phyloP scores from a whole-genome alignment of 768 basidiomycete genomes.

The Pleurotus tuber-regium region DNA sequence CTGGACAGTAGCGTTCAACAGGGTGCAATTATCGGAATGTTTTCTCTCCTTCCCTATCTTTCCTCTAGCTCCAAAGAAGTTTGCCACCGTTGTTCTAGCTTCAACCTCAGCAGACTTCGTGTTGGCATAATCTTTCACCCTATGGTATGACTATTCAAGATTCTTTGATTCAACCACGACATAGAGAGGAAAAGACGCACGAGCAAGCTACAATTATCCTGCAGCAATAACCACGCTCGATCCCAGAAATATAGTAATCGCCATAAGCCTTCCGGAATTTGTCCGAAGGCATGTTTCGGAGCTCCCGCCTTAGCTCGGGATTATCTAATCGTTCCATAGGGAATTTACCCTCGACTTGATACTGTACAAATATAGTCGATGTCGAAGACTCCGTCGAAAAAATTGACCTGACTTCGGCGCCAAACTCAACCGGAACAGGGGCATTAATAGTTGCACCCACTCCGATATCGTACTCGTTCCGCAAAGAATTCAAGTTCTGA shows the following conservation, averaged over 20 bases:
- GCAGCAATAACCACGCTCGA: neutral
- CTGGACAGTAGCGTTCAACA: neutral
- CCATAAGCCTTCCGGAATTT: neutral
- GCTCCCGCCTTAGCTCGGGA: neutral
- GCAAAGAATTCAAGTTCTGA: neutral
- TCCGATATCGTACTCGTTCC: neutral
- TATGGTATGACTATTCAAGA: neutral
- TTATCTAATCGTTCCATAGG: neutral
- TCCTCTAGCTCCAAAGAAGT: neutral
- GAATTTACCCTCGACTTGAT: neutral
- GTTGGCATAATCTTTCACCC: neutral
- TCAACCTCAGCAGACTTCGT: neutral
- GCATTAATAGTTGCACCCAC: neutral
- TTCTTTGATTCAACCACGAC: neutral
- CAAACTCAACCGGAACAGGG: neutral
- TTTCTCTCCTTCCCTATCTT: neutral
- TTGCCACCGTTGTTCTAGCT: neutral
- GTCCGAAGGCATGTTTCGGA: neutral
- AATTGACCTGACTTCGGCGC: neutral
- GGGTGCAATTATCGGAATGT: neutral
- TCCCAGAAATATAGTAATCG: neutral
- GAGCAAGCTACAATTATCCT: slow-evolving; percentile 3
- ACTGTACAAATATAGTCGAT: neutral
- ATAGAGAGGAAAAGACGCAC: neutral
- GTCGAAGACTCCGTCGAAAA: neutral